Base-by-base conservation (phyloP, 2,329 filamentous ascomycete genomes). In the Stagonosporopsis vannaccii region DNA sequence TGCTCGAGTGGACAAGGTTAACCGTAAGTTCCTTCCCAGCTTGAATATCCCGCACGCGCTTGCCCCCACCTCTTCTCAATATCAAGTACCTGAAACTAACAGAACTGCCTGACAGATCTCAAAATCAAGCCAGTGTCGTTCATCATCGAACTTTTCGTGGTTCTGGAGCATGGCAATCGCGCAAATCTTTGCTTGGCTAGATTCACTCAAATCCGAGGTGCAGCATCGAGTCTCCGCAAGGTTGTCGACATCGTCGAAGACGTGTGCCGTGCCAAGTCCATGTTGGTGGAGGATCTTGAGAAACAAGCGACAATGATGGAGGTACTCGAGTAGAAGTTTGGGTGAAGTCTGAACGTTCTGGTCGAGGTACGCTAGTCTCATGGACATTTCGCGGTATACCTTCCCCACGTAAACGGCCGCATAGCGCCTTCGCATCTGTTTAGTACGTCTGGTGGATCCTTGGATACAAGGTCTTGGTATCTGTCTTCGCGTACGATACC, bases 161-260 rank as follows among this genome's bases (percentile, higher is more conserved):
- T 96, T 33, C 89, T 96, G 59, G 91, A 97, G 78, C 90, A 95
- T 70, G 91, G 91, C 43, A 88, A 86, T 67, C 88, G 87, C 61
- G 87, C 86, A 41, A 88, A 88, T 8, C 83, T 97, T 50, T 90
- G 89, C 73, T 87, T 97, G 62, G 87, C 91, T 26, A 89, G 91
- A 32, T 91, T 97, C 74, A 94, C 90, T 1, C 93, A 97, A 71
- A 92, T 95, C 71, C 88, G 88, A 55, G 95, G 94, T n/a, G 93
- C 94, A 1, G 92, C 91, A 33, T 95, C 90, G 67, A 95, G 90
- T 65, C 96, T 98, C 78, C 85, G 91, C 72, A 88, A 87, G 70
- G 90, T 97, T 9, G 85, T 96, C 23, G 89, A 92, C 56, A 89
- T 90, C 3, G 82, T 97, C 66, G 84, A 88, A 62, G 81, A 84